Base-by-base conservation (phyloP, 345 rosid species). In the Hirschfeldia incana region DNA sequence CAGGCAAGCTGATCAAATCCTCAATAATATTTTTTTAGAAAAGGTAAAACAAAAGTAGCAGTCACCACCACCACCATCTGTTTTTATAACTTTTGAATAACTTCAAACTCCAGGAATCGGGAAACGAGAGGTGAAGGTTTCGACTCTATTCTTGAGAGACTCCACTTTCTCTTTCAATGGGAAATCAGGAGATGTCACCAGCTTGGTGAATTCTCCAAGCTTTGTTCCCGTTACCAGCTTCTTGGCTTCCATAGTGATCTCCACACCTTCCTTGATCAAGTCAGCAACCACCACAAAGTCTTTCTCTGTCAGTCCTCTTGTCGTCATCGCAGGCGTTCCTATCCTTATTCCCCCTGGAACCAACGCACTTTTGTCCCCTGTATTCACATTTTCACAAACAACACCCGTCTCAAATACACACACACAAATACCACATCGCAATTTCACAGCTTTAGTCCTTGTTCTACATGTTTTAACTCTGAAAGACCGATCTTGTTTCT, bases 291-390 rank as follows among this genome's bases (percentile, higher is more conserved):
- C 90, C 62, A 70, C 57, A 77, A 94, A 94, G 72, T 94, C 98
- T 76, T 85, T 85, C 85, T 87, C 95, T 0, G 85, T 81, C 39
- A 94, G 87, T 67, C 97, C 94, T 79, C 97, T 89, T 30, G 97
- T 92, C 4, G 98, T 92, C 97, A 92, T 94, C 1, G 98, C 98
- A 9, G 97, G 97, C 0, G 97, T 76, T 69, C 97, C 98, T 57
- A 94, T 88, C 67, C 98, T 90, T 74, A 94, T 92, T 68, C 98
- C 98, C 17, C 97, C 98, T 0, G 97, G 98, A 6, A 91, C 94
- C 53, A 87, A 83, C 1, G 97, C 98, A 30, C 98, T 94, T 79
- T 90, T 92, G 34, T 94, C 98, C 17, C 97, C 98, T 91, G 66
- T 60, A 70, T 39, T 70, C 59, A 29, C 46, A 39, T 8, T 8